phyloP scores from a whole-genome alignment of 805 yeast genomes.

The Kodamaea jinghongensis region DNA sequence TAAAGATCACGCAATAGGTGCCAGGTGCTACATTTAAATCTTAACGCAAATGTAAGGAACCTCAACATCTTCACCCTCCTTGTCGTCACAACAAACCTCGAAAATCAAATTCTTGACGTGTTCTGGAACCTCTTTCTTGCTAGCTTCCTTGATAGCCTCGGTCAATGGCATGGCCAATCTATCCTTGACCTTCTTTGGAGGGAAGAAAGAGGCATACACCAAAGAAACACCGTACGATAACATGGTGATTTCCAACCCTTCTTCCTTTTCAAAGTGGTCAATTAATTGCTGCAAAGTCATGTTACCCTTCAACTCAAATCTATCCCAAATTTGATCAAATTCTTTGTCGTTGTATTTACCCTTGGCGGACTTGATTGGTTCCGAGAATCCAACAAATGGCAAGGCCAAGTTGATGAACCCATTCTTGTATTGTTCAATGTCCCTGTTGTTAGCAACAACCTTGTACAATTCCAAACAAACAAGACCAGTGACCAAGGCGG shows the following conservation, averaged over 20 bases:
- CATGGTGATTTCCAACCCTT: conserved; percentile 88
- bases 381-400: conserved; percentile 96
- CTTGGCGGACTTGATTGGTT: conserved; percentile 85
- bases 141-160: conserved; percentile 75
- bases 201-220: conserved; percentile 90
- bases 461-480: conserved; percentile 90
- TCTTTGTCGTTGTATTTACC: conserved; percentile 74
- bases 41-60: conserved; percentile 79
- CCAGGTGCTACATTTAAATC: conserved; percentile 20
- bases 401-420: conserved; percentile 90
- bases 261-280: conserved; percentile 72
- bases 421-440: conserved; percentile 84
- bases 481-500: conserved; percentile 95
- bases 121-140: conserved; percentile 74
- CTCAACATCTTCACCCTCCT: conserved; percentile 91
- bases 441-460: conserved; percentile 71
- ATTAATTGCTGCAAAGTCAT: conserved; percentile 71
- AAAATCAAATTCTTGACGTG: conserved; percentile 77
- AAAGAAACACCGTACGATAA: conserved; percentile 86
- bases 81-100: conserved; percentile 91
- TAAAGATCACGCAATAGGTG: too few species aligned
- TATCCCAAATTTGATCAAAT: conserved; percentile 92
- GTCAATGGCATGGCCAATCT: conserved; percentile 67
- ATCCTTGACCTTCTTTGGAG: conserved; percentile 84
- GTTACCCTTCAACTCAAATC: conserved; percentile 80